Evolutionary conservation across 805 yeast genomes (phyloP).

Genomic region (Zygoascus ofunaensis): DNA sequence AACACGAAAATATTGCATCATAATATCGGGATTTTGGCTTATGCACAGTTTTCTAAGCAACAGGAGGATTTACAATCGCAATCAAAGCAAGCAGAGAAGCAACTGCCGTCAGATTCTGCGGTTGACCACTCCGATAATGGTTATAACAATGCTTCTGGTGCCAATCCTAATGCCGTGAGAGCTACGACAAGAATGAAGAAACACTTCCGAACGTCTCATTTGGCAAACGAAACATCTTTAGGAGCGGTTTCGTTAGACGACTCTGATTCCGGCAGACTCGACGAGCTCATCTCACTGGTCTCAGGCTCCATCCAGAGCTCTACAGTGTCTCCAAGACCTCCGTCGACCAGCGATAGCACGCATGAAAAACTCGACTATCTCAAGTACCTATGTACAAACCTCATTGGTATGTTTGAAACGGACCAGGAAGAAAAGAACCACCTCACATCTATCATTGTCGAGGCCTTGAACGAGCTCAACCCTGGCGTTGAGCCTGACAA

Average conservation of each 20-base stretch:
- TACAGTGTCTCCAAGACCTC: not conserved
- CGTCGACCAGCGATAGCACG: not conserved
- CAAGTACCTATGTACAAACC: constrained; percentile 4
- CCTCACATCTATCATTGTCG: constrained; percentile 4
- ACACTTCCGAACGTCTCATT: constrained; percentile 1
- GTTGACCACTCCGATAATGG: too few species aligned
- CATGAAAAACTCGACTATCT: constrained; percentile 1
- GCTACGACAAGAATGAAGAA: constrained; percentile 14
- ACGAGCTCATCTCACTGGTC: constrained; percentile 1
- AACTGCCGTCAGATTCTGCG: not conserved
- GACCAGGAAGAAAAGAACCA: constrained; percentile 2
- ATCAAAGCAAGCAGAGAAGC: not conserved
- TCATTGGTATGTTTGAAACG: constrained; percentile 4
- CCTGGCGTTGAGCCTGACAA: constrained; percentile 3
- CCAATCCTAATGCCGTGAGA: too few species aligned
- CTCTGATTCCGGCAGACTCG: constrained; percentile 2
- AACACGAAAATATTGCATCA: constrained; percentile 14
- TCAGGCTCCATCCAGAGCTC: not conserved
- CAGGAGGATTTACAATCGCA: not conserved
- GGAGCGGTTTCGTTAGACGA: not conserved
- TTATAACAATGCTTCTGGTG: too few species aligned
- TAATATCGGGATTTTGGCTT: constrained; percentile 17
- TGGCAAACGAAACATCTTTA: not conserved
- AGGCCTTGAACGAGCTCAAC: constrained; percentile 7
- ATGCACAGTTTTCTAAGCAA: not conserved